Evolutionary conservation across 2,329 filamentous ascomycete species (phyloP).

Genomic region (Aureobasidium sp.): DNA sequence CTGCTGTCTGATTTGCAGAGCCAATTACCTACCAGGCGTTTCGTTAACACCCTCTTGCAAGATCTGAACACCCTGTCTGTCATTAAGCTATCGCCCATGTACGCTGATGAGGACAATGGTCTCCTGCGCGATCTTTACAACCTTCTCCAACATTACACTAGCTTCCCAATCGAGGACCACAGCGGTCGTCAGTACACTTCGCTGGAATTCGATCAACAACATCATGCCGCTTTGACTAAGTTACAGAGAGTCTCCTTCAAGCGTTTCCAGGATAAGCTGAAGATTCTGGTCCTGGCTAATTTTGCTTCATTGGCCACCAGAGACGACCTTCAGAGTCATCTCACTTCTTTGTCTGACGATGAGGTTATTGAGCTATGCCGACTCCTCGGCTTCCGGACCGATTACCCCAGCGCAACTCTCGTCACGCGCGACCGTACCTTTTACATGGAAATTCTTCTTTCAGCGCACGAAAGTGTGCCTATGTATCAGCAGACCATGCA

Average conservation of each 20-base stretch:
- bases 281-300: slow-evolving; percentile 86
- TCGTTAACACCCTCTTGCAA: slow-evolving; percentile 80
- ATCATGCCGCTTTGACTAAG: slow-evolving; percentile 68
- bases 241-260: slow-evolving; percentile 73
- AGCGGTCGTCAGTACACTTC: slow-evolving; percentile 68
- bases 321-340: slow-evolving; percentile 67
- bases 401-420: slow-evolving; percentile 67
- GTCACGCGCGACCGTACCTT: slow-evolving; percentile 58
- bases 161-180: slow-evolving; percentile 88
- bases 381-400: slow-evolving; percentile 68
- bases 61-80: slow-evolving; percentile 78
- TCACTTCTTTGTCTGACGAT: slow-evolving; percentile 64
- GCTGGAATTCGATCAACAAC: slow-evolving; percentile 68
- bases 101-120: slow-evolving; percentile 63
- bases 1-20: slow-evolving; percentile 85
- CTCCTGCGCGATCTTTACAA: slow-evolving; percentile 73
- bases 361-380: slow-evolving; percentile 65
- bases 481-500: slow-evolving; percentile 76
- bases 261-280: slow-evolving; percentile 81
- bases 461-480: slow-evolving; percentile 65
- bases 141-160: slow-evolving; percentile 78
- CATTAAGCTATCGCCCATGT: slow-evolving; percentile 71
- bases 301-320: slow-evolving; percentile 80
- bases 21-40: slow-evolving; percentile 86
- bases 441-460: slow-evolving; percentile 64